phyloP scores from a whole-genome alignment of 2,329 filamentous ascomycete genomes.

The Ceratocystis destructans region DNA sequence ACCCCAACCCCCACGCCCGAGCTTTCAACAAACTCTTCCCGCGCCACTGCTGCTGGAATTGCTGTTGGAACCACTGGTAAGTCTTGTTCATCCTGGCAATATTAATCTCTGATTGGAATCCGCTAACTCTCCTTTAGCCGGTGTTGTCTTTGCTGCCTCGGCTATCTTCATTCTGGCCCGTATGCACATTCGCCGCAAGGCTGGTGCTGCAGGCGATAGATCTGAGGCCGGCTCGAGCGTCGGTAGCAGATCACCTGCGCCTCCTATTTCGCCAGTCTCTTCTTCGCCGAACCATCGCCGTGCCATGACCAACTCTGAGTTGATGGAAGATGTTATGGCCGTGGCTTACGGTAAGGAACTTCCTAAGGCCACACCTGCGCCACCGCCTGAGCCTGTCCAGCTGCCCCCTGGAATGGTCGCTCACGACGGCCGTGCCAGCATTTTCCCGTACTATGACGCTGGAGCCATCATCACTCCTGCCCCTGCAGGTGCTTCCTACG shows the following conservation, averaged over 20 bases:
- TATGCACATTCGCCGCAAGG: slow-evolving; percentile 13
- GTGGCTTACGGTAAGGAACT: slow-evolving; percentile 12
- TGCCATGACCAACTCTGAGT: slow-evolving; percentile 16
- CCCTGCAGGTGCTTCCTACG: slow-evolving; percentile 7
- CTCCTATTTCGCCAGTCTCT: slow-evolving; percentile 6
- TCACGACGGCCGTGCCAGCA: slow-evolving; percentile 9
- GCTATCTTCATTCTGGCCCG: slow-evolving; percentile 15
- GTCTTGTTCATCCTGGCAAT: background rate
- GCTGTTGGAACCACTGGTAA: slow-evolving; percentile 18
- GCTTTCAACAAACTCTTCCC: slow-evolving; percentile 4
- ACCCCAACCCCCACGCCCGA: background rate
- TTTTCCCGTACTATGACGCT: slow-evolving; percentile 10
- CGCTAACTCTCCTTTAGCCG: slow-evolving; percentile 7
- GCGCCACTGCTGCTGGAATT: slow-evolving; percentile 14
- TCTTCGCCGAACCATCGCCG: slow-evolving; percentile 5
- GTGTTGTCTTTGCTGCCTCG: slow-evolving; percentile 17
- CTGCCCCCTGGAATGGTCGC: slow-evolving; percentile 10
- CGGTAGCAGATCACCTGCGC: background rate
- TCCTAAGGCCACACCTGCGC: background rate
- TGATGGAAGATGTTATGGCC: slow-evolving; percentile 16
- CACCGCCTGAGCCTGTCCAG: slow-evolving; percentile 7
- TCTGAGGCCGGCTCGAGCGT: background rate
- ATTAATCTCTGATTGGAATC: background rate
- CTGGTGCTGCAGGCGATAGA: background rate
- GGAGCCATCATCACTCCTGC: slow-evolving; percentile 5